Evolutionary conservation across 1,284 basidiomycete species (phyloP).

Genomic region (Trichosporon sp.): DNA sequence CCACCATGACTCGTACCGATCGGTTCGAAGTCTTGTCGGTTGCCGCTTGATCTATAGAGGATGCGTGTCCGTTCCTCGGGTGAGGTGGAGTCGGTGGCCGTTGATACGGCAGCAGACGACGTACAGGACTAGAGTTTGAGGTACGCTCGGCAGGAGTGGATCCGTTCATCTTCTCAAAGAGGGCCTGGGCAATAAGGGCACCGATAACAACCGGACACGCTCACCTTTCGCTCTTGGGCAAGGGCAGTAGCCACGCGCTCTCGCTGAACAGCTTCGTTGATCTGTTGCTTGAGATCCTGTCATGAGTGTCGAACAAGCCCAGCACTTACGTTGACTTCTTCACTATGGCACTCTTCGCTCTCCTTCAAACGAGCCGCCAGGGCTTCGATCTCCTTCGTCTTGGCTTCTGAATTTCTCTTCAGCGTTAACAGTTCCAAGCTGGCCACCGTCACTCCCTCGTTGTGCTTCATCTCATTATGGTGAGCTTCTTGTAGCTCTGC

Average conservation of each 20-base stretch:
- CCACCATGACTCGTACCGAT: background rate
- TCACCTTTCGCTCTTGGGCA: slow-evolving; percentile 6
- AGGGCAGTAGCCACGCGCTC: background rate
- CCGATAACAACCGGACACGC: background rate
- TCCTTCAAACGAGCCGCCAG: background rate
- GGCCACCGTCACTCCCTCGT: slow-evolving; percentile 9
- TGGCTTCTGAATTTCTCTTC: background rate
- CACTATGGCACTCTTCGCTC: background rate
- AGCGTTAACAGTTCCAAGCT: slow-evolving; percentile 7
- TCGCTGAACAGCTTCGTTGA: background rate
- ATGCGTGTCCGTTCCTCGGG: background rate
- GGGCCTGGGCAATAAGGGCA: background rate
- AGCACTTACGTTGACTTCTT: background rate
- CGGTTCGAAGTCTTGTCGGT: background rate
- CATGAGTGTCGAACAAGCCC: background rate
- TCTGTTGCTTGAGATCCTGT: background rate
- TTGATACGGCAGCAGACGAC: background rate
- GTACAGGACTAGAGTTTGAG: background rate
- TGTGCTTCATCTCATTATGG: background rate
- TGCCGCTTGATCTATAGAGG: background rate
- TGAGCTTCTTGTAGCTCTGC: background rate
- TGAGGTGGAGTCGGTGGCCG: background rate
- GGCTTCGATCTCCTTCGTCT: background rate
- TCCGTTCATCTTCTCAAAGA: background rate
- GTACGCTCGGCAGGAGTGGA: background rate